These are phyloP conservation scores for Coriolopsis trogii DNA, from an alignment of 1,284 basidiomycete species.

Conservation along the genomic window DNA sequence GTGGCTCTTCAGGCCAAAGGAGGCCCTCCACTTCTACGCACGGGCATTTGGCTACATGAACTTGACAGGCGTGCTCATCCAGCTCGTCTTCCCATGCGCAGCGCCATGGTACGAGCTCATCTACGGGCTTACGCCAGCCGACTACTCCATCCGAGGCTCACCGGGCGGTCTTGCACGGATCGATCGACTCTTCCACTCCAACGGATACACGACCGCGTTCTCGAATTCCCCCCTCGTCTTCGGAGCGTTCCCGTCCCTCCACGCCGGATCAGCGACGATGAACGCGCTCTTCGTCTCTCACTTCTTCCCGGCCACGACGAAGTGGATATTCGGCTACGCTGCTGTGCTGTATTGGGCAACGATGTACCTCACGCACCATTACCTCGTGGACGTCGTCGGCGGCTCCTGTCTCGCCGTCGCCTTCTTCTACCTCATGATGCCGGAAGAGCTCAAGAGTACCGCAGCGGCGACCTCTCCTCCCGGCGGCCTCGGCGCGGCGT, in stretches of 20 bases:
- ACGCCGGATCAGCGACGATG: conserved; percentile 90
- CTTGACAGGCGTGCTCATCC: conserved; percentile 85
- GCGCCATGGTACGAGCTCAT: conserved; percentile 99
- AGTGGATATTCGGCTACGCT: conserved; percentile 83
- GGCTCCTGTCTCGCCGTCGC: conserved; percentile 90
- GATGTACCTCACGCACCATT: conserved; percentile 98
- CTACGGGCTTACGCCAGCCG: conserved; percentile 93
- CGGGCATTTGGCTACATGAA: conserved; percentile 95
- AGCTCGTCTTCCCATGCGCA: conserved; percentile 91
- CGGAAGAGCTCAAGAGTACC: conserved; percentile 72
- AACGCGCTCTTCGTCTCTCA: conserved; percentile 94
- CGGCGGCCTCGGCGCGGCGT: conserved; percentile 34
- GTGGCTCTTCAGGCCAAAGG: conserved; percentile 81
- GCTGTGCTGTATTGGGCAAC: conserved; percentile 96
- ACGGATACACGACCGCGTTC: conserved; percentile 85
- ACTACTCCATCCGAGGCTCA: conserved; percentile 91
- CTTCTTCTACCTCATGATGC: conserved; percentile 89
- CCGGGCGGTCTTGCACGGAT: conserved; percentile 93
- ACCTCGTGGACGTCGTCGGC: conserved; percentile 95
- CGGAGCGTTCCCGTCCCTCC: conserved; percentile 95
- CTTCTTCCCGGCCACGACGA: conserved; percentile 84
- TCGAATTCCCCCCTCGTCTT: conserved; percentile 92
- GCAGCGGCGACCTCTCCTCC: conserved; percentile 52
- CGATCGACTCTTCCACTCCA: conserved; percentile 82
- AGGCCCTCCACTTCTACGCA: conserved; percentile 85